These are phyloP conservation scores for Penicillium sp. DNA, from an alignment of 2,329 filamentous ascomycete genomes.

Conservation along the genomic window DNA sequence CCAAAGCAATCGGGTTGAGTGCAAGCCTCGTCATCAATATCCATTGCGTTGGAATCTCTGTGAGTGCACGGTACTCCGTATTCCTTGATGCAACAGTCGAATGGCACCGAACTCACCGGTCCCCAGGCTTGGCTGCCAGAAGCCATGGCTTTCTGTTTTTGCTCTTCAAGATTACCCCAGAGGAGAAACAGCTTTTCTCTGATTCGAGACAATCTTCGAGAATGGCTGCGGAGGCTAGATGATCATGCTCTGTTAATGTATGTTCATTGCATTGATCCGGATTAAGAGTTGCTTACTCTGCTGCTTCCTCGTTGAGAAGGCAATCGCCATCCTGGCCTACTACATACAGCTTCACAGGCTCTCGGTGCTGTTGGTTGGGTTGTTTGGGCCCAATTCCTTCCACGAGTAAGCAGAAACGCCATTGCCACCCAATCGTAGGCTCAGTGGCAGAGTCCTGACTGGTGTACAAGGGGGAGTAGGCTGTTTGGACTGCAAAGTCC, in stretches of 20 bases:
- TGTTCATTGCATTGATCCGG: background rate
- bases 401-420: conserved; percentile 78
- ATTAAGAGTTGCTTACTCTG: conserved; percentile 50
- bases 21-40: conserved; percentile 39
- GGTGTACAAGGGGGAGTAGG: conserved; percentile 49
- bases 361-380: conserved; percentile 38
- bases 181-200: conserved; percentile 73
- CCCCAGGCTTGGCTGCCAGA: conserved; percentile 18
- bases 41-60: conserved; percentile 43
- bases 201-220: conserved; percentile 53
- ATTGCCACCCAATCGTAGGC: conserved; percentile 65
- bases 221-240: conserved; percentile 59
- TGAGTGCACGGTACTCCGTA: conserved; percentile 59
- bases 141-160: conserved; percentile 49
- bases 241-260: conserved; percentile 1
- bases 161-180: conserved; percentile 84
- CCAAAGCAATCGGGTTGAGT: conserved; percentile 43
- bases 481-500: conserved; percentile 65
- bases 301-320: conserved; percentile 58
- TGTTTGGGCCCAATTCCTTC: conserved; percentile 62
- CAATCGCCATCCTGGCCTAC: conserved; percentile 59
- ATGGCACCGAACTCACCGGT: conserved; percentile 56
- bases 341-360: conserved; percentile 68
- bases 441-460: background rate
- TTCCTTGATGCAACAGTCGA: conserved; percentile 70